Evolutionary conservation across 768 basidiomycete genomes (phyloP), one percentile per base, ranked within the genome.

Genomic region (Tulasnella calospora): DNA sequence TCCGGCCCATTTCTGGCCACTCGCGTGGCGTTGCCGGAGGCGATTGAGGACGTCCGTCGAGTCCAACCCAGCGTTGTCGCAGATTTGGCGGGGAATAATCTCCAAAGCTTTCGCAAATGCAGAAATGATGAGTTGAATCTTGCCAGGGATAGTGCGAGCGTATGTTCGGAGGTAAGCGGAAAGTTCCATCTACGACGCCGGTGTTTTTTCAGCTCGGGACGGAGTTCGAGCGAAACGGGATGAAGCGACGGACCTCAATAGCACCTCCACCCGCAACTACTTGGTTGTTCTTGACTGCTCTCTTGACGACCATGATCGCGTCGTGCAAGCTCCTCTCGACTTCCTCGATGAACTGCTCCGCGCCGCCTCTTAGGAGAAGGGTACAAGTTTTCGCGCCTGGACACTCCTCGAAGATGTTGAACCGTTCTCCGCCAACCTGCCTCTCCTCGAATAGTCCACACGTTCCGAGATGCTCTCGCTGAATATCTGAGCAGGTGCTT

Each of bases 241-340:
- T 5, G 21, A 38, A 19, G 67, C 27, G 70, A 81, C 84, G 80
- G 83, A 96, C 96, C 90, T 99, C 98, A 76, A 94, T 92, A 19
- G 98, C 98, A 80, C 98, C 98, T 72, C 98, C 98, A 46, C 98
- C 98, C 13, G 98, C 98, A 46, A 99, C 98, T 73, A 99, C 92
- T 76, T 97, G 94, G 57, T 94, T 95, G 83, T 96, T 99, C 83
- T 92, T 92, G 81, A 99, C 92, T 5, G 98, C 96, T 74, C 98
- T 89, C 85, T 98, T 98, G 67, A 99, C 98, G n/a, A 99, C 96
- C 96, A 99, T 99, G 82, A 99, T 95, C 1, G 97, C 96, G 83
- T 99, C 98, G 83, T 99, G 97, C 81, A 99, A 85, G 89, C 94
- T 96, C 78, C 98, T 87, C 85, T 99, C 97, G 10, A 99, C 96